Base-by-base conservation (phyloP, 495 filamentous ascomycete genomes). In the Podospora appendiculata region DNA sequence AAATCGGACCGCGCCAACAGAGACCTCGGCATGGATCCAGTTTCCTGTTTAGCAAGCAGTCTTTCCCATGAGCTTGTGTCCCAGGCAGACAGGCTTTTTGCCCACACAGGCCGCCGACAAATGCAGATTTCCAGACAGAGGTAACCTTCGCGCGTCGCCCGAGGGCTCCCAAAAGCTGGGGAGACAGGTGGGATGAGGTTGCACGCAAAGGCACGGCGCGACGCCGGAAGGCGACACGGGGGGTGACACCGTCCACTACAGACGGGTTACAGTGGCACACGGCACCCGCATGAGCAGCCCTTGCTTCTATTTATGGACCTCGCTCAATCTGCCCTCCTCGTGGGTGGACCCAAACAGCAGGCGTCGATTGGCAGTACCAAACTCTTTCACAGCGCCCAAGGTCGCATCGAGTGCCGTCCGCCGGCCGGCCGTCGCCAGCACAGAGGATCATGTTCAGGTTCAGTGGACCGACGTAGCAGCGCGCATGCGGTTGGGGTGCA, bases 291-390 rank as follows among this genome's bases (percentile, higher is more conserved):
- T 54, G 40, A 25, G 25, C 25, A 25, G 25, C 25, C 25, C 25
- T 46, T 45, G 42, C 8, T 52, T 52, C 60, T 63, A 63, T 63
- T 63, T 63, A 43, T 57, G 60, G 54, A 52, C 10, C 42, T 49
- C 35, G 45, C 46, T 35, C 51, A 57, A 45, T 51, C 55, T 54
- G 19, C 42, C 33, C 55, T 48, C 10, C 43, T 50, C 42, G 51
- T 40, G 41, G 47, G 51, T 44, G 41, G 47, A 41, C 14, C 16
- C 43, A 17, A 50, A 40, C 14, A 38, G 32, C 41, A 50, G 11
- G 41, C 33, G 44, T 48, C 32, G 40, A 57, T 54, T 49, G 48
- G 51, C 18, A 44, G 53, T 2, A 52, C 48, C 51, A 40, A 3
- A 39, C 32, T 25, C 13, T 25, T 25, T 47, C 44, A 11, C 47